Evolutionary conservation across 176 grass and related monocot species (phyloP).

Genomic region (Carex littledalei): DNA sequence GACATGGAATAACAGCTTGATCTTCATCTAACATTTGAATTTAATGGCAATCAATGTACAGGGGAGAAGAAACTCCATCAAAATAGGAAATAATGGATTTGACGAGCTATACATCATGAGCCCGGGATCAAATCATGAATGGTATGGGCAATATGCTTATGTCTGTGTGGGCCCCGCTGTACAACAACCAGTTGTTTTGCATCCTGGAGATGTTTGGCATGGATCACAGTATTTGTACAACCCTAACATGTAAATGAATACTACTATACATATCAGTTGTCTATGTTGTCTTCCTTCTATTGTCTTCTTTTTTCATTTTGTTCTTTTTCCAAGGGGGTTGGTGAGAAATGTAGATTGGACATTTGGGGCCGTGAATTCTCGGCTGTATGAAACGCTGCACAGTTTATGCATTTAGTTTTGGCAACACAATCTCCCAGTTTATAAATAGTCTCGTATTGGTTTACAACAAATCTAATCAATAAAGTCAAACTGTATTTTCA

Average conservation of each 20-base stretch:
- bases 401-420: background rate
- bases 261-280: background rate
- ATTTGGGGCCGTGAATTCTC: background rate
- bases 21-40: background rate
- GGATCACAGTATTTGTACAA: slow-evolving; percentile 56
- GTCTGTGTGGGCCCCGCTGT: slow-evolving; percentile 52
- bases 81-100: slow-evolving; percentile 56
- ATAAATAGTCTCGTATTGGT: background rate
- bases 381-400: background rate
- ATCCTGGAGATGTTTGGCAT: slow-evolving; percentile 48
- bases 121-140: slow-evolving; percentile 66
- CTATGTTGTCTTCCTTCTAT: background rate
- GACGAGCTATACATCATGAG: slow-evolving; percentile 68
- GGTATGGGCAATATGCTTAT: slow-evolving; percentile 75
- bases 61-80: slow-evolving; percentile 72
- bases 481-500: background rate
- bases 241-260: slow-evolving; percentile 42
- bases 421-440: background rate
- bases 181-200: slow-evolving; percentile 35
- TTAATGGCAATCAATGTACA: slow-evolving; percentile 25
- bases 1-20: background rate
- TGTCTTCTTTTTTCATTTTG: no score
- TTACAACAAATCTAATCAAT: background rate
- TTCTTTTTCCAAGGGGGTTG: background rate
- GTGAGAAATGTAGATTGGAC: background rate